These are phyloP conservation scores for Zygoascus hellenicus DNA, from an alignment of 1,139 yeast genomes.

Conservation along the genomic window DNA sequence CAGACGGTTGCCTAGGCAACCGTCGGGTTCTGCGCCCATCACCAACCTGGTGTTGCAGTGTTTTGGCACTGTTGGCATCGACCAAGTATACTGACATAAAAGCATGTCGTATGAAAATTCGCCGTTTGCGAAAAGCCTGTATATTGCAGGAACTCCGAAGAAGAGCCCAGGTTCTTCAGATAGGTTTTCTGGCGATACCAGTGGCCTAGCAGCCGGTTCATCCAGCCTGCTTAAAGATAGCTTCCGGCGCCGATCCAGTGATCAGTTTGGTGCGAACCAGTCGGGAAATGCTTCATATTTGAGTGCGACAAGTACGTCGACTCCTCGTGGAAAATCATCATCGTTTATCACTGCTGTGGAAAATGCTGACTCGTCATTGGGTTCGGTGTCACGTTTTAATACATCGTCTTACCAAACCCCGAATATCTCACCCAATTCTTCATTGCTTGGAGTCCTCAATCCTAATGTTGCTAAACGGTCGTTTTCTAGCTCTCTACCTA, in stretches of 20 bases:
- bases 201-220: not conserved
- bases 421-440: not conserved
- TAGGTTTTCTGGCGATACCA: too few relatives aligned
- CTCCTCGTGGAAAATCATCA: not conserved
- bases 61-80: not conserved
- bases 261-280: not conserved
- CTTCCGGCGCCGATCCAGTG: conserved; percentile 5
- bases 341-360: not conserved
- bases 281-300: not conserved
- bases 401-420: not conserved
- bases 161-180: not conserved
- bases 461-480: too few relatives aligned
- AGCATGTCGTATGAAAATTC: conserved; percentile 28
- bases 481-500: too few relatives aligned
- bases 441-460: not conserved
- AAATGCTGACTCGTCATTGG: not conserved
- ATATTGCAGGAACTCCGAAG: conserved; percentile 23
- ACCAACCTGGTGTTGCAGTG: not conserved
- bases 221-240: conserved; percentile 2
- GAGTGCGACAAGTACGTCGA: not conserved
- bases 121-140: conserved; percentile 26
- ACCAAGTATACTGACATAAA: not conserved
- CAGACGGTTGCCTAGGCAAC: too few relatives aligned
- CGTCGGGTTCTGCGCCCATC: too few relatives aligned
- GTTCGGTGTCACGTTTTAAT: not conserved